phyloP scores from a whole-genome alignment of 2,329 filamentous ascomycete species.

The Colletotrichum viniferum region DNA sequence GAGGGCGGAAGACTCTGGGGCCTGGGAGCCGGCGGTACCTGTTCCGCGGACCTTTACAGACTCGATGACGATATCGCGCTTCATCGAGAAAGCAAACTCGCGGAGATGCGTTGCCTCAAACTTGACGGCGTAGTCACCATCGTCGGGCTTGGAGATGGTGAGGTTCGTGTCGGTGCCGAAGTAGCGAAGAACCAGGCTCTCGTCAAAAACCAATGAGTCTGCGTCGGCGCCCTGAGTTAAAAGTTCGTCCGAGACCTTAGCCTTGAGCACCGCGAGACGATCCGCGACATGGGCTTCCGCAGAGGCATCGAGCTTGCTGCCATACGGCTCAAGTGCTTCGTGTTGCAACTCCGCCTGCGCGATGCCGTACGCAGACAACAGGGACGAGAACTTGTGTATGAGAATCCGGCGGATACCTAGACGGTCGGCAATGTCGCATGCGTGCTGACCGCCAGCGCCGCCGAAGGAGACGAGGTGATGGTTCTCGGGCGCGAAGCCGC shows the following conservation, averaged over 20 bases:
- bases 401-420: slow-evolving; percentile 44
- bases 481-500: slow-evolving; percentile 33
- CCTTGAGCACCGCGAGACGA: slow-evolving; percentile 29
- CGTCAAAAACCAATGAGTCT: slow-evolving; percentile 41
- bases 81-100: slow-evolving; percentile 19
- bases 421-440: slow-evolving; percentile 42
- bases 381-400: slow-evolving; percentile 44
- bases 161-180: slow-evolving; percentile 38
- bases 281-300: slow-evolving; percentile 19
- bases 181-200: slow-evolving; percentile 38
- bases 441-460: slow-evolving; percentile 73
- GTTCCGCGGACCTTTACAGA: slow-evolving; percentile 27
- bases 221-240: slow-evolving; percentile 42
- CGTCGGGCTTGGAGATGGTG: slow-evolving; percentile 31
- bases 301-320: slow-evolving; percentile 22
- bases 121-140: slow-evolving; percentile 27
- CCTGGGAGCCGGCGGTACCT: slow-evolving; percentile 24
- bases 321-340: slow-evolving; percentile 38
- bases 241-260: slow-evolving; percentile 39
- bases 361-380: slow-evolving; percentile 50
- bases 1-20: slow-evolving; percentile 15
- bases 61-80: slow-evolving; percentile 7
- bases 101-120: slow-evolving; percentile 13
- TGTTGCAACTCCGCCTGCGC: slow-evolving; percentile 42
- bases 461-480: slow-evolving; percentile 55